Evolutionary conservation across 225 moss, liverwort and hornwort genomes (phyloP).

Genomic region (Marchantia polymorpha): DNA sequence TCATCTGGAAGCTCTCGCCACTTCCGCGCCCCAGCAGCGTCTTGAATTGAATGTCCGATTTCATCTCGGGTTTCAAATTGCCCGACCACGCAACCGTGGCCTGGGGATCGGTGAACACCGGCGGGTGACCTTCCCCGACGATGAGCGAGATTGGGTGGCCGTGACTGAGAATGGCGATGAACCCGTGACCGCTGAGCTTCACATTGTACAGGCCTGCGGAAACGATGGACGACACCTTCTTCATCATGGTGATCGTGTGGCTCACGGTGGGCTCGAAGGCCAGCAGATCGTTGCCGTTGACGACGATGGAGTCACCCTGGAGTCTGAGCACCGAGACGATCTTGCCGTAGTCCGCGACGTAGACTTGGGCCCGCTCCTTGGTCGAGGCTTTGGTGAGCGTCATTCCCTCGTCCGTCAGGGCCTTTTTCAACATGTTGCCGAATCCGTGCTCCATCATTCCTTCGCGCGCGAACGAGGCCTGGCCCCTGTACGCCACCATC

Average conservation of each 20-base stretch:
- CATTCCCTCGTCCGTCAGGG: conserved; percentile 47
- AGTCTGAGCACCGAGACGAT: conserved; percentile 53
- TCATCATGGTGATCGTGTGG: conserved; percentile 71
- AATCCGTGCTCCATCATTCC: conserved; percentile 55
- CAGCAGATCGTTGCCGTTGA: conserved; percentile 64
- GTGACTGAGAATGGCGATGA: conserved; percentile 58
- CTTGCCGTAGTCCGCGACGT: conserved; percentile 55
- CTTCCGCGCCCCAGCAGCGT: conserved; percentile 53
- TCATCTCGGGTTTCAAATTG: conserved; percentile 51
- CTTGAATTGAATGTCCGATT: conserved; percentile 58
- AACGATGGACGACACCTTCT: conserved; percentile 52
- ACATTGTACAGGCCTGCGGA: conserved; percentile 62
- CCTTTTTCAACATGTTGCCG: conserved; percentile 62
- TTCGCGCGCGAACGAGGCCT: conserved; percentile 56
- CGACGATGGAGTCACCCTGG: conserved; percentile 63
- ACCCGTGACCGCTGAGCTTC: conserved; percentile 47
- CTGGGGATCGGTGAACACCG: conserved; percentile 63
- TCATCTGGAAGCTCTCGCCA: conserved; percentile 71
- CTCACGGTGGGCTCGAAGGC: conserved; percentile 43
- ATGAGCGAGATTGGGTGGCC: conserved; percentile 55
- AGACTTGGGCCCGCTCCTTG: conserved; percentile 54
- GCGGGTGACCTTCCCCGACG: conserved; percentile 46
- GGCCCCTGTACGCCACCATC: conserved; percentile 73
- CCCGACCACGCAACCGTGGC: conserved; percentile 77
- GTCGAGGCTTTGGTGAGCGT: conserved; percentile 50